phyloP scores from a whole-genome alignment of 2,329 filamentous ascomycete species.

The Ceratocystis huliohia region DNA sequence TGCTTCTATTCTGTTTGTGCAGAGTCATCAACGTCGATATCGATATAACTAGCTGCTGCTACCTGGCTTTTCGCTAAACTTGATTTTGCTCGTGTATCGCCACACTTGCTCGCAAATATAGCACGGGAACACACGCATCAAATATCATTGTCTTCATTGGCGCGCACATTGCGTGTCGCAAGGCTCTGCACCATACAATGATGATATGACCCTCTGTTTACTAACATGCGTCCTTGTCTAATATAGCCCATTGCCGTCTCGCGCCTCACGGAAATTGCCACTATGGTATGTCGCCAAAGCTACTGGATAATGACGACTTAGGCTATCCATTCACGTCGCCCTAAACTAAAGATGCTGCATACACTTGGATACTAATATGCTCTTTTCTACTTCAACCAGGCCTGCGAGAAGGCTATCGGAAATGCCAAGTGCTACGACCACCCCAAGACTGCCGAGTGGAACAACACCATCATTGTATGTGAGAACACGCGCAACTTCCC shows the following conservation, averaged over 20 bases:
- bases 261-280: constrained; percentile 72
- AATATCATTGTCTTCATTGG: background rate
- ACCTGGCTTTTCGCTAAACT: background rate
- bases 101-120: background rate
- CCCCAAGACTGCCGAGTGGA: constrained; percentile 73
- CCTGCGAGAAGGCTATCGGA: constrained; percentile 67
- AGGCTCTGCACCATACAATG: background rate
- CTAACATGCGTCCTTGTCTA: constrained; percentile 10
- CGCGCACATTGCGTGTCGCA: background rate
- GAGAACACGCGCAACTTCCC: background rate
- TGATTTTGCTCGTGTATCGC: background rate
- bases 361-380: background rate
- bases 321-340: background rate
- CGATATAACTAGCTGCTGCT: background rate
- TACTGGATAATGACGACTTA: constrained; percentile 5
- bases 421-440: constrained; percentile 75
- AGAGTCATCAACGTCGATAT: background rate
- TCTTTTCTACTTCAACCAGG: constrained; percentile 38
- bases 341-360: background rate
- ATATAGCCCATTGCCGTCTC: constrained; percentile 61
- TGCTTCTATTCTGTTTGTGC: background rate
- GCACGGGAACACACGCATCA: background rate
- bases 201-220: background rate
- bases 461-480: constrained; percentile 80
- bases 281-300: constrained; percentile 48